phyloP scores from a whole-genome alignment of 352 stramenopile genomes.

The Pythium insidiosum region DNA sequence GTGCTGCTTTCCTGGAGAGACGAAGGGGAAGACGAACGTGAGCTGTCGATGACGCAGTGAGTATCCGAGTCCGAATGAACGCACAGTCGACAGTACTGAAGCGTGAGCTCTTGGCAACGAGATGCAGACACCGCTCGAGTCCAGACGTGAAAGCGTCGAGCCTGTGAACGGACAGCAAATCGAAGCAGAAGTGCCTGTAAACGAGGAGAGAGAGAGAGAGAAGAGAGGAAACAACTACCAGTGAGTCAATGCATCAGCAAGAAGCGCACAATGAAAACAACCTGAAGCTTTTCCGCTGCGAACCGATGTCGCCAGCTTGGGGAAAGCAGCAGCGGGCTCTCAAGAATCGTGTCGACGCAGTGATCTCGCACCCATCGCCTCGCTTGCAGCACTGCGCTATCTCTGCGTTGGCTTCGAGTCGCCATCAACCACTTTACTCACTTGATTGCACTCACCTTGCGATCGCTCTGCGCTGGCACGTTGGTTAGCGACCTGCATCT shows the following conservation, averaged over 20 bases:
- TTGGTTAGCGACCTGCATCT: background rate
- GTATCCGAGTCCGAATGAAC: background rate
- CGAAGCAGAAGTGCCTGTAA: background rate
- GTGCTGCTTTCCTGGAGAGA: conserved; percentile 31
- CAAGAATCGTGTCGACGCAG: conserved; percentile 35
- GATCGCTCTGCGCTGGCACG: background rate
- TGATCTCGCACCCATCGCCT: conserved; percentile 38
- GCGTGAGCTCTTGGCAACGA: conserved; percentile 19
- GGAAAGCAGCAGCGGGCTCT: conserved; percentile 7
- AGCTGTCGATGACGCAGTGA: background rate
- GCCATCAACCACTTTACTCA: background rate
- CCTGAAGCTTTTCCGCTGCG: conserved; percentile 28
- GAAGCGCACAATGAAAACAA: conserved; percentile 14
- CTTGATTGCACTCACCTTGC: background rate
- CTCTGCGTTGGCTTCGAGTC: no score
- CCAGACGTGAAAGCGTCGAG: conserved; percentile 20
- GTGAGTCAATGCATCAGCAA: background rate
- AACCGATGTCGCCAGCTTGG: conserved; percentile 23
- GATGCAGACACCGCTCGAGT: conserved; percentile 5
- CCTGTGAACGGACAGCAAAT: conserved; percentile 2
- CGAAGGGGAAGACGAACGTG: background rate
- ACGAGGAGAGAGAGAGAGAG: no score
- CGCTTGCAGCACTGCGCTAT: conserved; percentile 8
- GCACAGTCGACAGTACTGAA: conserved; percentile 43
- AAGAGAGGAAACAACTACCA: background rate